phyloP scores from a whole-genome alignment of 2,329 filamentous ascomycete genomes.

The Fusarium subglutinans region DNA sequence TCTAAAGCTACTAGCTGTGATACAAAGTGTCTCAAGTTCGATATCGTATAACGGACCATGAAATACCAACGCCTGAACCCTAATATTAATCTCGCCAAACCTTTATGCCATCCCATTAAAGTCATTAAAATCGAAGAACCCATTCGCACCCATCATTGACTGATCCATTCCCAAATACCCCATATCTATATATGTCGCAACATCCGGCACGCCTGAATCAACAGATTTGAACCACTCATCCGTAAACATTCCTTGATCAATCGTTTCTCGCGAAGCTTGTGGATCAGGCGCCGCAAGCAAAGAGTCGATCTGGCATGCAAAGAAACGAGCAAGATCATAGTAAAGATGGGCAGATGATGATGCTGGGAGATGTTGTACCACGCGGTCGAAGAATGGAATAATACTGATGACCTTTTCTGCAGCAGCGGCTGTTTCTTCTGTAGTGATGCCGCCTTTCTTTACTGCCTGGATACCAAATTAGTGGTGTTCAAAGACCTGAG shows the following conservation, averaged over 20 bases:
- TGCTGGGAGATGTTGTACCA: conserved; percentile 1
- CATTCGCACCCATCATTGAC: neutral
- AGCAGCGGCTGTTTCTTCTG: neutral
- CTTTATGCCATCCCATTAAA: neutral
- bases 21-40: too few species aligned
- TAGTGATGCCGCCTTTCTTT: neutral
- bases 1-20: too few species aligned
- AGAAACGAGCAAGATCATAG: conserved; percentile 20
- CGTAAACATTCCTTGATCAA: conserved; percentile 11
- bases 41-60: too few species aligned
- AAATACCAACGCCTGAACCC: too few species aligned
- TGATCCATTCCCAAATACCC: conserved; percentile 11
- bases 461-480: neutral
- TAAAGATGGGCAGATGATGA: conserved; percentile 6
- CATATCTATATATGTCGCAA: conserved; percentile 5
- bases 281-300: neutral
- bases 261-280: neutral
- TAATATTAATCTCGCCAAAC: too few species aligned
- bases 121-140: neutral
- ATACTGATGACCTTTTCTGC: conserved; percentile 6
- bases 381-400: neutral
- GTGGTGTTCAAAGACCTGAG: fast-evolving
- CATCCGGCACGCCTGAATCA: conserved; percentile 1
- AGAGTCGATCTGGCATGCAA: conserved; percentile 12
- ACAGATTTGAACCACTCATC: conserved; percentile 20